Conservation (phyloP, 176 grass and related monocot species). For the Phyllostachys edulis region DNA sequence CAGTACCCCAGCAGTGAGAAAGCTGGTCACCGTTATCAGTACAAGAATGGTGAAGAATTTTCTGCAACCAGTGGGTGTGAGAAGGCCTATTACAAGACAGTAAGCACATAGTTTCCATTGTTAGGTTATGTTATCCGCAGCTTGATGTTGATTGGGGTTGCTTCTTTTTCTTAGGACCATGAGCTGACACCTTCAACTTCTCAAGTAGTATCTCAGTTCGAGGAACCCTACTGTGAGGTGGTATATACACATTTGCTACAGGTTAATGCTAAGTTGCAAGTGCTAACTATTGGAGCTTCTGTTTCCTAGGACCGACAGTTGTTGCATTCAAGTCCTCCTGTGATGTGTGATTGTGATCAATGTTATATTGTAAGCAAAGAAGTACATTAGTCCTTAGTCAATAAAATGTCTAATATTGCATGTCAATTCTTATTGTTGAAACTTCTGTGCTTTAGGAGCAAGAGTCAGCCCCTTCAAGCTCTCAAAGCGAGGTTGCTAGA, state of each 20-base stretch:
- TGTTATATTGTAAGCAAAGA: conserved; percentile 41
- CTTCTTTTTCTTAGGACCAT: conserved; percentile 28
- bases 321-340: conserved; percentile 34
- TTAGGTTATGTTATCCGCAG: not conserved
- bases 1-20: conserved; percentile 7
- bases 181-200: conserved; percentile 42
- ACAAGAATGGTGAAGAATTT: conserved; percentile 33
- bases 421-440: conserved; percentile 13
- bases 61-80: conserved; percentile 40
- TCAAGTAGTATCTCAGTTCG: conserved; percentile 45
- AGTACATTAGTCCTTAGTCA: not conserved
- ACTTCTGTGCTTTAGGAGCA: conserved; percentile 38
- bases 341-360: conserved; percentile 39
- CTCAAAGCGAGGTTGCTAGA: conserved; percentile 39
- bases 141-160: conserved; percentile 12
- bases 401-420: not conserved
- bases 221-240: conserved; percentile 28
- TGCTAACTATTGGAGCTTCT: conserved; percentile 38
- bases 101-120: conserved; percentile 16
- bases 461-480: conserved; percentile 31
- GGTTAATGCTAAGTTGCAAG: not conserved
- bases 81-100: conserved; percentile 43
- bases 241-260: conserved; percentile 2
- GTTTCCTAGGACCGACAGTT: conserved; percentile 38
- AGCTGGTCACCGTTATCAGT: conserved; percentile 11